A percentile compares a stretch with the other conserved stretches of the same genome.
Evolutionary conservation across 345 rosid species (phyloP).

Genomic region (Cardamine occulta): DNA sequence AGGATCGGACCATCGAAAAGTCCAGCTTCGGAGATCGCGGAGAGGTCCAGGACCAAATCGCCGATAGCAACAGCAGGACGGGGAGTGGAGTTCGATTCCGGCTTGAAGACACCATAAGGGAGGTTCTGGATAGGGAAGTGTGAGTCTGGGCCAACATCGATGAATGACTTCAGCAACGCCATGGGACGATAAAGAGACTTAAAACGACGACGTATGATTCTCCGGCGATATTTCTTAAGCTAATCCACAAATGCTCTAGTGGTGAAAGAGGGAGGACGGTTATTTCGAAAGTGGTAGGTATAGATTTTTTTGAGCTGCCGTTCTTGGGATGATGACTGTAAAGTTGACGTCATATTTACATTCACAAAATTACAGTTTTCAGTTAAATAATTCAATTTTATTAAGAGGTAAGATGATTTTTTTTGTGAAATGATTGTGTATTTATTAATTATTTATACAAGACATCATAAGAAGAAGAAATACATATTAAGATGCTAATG

Average conservation of each 20-base stretch:
- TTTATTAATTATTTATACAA: constrained; percentile 31
- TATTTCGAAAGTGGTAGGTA: constrained; percentile 36
- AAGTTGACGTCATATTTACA: constrained; percentile 30
- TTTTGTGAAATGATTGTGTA: background rate
- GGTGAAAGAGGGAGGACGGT: constrained; percentile 22
- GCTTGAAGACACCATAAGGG: constrained; percentile 87
- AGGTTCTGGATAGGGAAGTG: constrained; percentile 98
- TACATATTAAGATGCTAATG: constrained; percentile 14
- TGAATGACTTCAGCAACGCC: constrained; percentile 70
- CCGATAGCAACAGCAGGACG: constrained; percentile 90
- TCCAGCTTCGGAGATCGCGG: constrained; percentile 71
- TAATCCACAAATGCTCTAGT: constrained; percentile 14
- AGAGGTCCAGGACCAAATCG: constrained; percentile 76
- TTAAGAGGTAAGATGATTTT: background rate
- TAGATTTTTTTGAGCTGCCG: constrained; percentile 30
- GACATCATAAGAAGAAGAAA: constrained; percentile 14
- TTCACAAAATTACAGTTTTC: background rate
- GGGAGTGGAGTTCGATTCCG: constrained; percentile 50
- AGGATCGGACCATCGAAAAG: constrained; percentile 76
- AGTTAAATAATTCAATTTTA: background rate
- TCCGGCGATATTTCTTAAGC: constrained; percentile 37
- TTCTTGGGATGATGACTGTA: constrained; percentile 32
- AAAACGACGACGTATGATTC: constrained; percentile 11
- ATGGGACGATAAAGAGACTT: constrained; percentile 33
- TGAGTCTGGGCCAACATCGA: constrained; percentile 62